A percentile compares a stretch with the other conserved stretches of the same genome.
Conservation (phyloP, 345 rosid genomes). For the Camelina sativa region DNA sequence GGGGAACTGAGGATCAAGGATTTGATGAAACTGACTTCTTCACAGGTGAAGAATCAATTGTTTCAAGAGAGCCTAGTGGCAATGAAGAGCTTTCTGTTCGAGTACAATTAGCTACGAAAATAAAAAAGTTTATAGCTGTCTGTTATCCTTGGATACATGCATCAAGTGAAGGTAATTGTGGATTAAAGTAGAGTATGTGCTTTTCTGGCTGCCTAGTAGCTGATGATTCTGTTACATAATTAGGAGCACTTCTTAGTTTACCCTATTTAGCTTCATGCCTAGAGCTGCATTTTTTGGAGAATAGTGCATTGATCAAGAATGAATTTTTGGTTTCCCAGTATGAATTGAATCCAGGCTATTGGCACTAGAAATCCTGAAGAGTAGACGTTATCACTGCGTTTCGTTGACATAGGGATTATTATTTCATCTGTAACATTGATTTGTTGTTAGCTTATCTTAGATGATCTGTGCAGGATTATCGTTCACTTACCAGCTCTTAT, state of each 20-base stretch:
- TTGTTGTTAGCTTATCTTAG: conserved; percentile 39
- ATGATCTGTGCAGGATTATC: conserved; percentile 73
- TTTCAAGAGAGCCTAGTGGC: conserved; percentile 48
- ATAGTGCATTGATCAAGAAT: background rate
- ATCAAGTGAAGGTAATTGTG: conserved; percentile 74
- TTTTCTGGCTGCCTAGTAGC: conserved; percentile 28
- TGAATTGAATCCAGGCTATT: conserved; percentile 4
- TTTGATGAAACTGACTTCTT: conserved; percentile 59
- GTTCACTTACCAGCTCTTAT: conserved; percentile 87
- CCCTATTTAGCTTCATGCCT: conserved; percentile 18
- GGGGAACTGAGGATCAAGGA: conserved; percentile 83
- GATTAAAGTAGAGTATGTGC: background rate
- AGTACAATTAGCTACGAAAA: conserved; percentile 58
- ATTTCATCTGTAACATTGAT: conserved; percentile 8
- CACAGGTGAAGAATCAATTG: conserved; percentile 54
- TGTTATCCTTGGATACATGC: conserved; percentile 98
- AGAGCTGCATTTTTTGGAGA: conserved; percentile 3
- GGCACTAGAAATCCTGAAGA: background rate
- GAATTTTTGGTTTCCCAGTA: background rate
- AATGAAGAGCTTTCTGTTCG: conserved; percentile 62
- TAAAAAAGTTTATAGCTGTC: conserved; percentile 73
- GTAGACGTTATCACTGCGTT: background rate
- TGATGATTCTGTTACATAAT: background rate
- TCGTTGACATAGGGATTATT: background rate
- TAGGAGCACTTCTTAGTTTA: conserved; percentile 21